These are phyloP conservation scores for Volvox carteri DNA, from an alignment of 163 green algal species.

Conservation along the genomic window DNA sequence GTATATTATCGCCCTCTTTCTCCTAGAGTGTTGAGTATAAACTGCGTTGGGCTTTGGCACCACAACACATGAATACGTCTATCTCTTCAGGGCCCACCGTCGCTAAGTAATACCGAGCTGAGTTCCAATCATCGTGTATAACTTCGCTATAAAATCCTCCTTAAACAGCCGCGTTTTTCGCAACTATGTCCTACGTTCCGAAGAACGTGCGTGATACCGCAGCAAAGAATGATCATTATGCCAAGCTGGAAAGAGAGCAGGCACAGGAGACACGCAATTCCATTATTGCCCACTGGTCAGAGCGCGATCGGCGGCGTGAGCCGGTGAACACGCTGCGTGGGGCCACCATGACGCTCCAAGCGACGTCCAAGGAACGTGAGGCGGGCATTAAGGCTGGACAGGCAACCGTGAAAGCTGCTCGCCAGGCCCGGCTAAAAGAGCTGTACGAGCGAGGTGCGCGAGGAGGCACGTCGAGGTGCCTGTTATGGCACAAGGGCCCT, in stretches of 20 bases:
- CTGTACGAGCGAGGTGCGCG: slow-evolving; percentile 38
- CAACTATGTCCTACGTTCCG: slow-evolving; percentile 40
- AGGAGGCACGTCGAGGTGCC: background rate
- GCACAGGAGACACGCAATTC: background rate
- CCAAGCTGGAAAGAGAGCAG: slow-evolving; percentile 19
- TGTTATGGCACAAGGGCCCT: background rate
- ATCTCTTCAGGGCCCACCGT: too few relatives aligned
- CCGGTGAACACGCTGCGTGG: background rate
- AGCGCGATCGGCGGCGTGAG: slow-evolving; percentile 16
- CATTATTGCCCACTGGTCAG: slow-evolving; percentile 29
- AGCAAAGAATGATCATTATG: slow-evolving; percentile 28
- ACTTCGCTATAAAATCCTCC: background rate
- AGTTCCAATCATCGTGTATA: too few relatives aligned
- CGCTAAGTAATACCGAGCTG: too few relatives aligned
- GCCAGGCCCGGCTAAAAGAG: slow-evolving; percentile 49
- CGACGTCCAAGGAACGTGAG: background rate
- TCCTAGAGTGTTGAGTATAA: too few relatives aligned
- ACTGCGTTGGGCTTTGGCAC: too few relatives aligned
- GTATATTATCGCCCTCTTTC: too few relatives aligned
- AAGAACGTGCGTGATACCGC: slow-evolving; percentile 43
- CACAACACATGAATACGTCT: too few relatives aligned
- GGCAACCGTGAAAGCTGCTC: slow-evolving; percentile 42
- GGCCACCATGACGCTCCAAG: background rate
- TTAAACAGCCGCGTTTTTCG: background rate
- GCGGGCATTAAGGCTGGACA: slow-evolving; percentile 27